Conservation (phyloP, 2,329 filamentous ascomycete species). For the Ceratocystis alfenasii region DNA sequence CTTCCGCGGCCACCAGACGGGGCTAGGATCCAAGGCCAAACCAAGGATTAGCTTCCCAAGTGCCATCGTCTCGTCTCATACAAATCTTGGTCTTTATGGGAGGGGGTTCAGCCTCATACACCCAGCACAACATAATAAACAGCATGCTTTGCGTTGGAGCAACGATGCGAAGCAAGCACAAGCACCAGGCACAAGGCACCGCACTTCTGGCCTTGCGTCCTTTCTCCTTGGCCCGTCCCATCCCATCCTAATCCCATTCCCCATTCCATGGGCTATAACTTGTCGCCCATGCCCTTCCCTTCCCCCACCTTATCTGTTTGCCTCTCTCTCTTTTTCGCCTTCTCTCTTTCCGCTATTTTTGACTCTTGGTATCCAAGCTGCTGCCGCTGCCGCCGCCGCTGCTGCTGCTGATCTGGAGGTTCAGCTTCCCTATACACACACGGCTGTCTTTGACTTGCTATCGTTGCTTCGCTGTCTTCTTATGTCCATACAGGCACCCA, state of each 20-base stretch:
- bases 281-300: not conserved
- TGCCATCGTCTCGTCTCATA: constrained; percentile 12
- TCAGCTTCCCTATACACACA: too few species aligned
- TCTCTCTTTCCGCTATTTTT: not conserved
- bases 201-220: not conserved
- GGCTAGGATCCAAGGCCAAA: not conserved
- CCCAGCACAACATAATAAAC: not conserved
- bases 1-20: not conserved
- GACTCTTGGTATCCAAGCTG: not conserved
- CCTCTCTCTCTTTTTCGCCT: not conserved
- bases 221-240: not conserved
- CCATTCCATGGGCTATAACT: not conserved
- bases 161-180: not conserved
- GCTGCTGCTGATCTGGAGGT: too few species aligned
- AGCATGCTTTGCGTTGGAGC: not conserved
- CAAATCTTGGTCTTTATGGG: not conserved
- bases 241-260: too few species aligned
- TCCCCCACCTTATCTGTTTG: not conserved
- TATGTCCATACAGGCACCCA: not conserved
- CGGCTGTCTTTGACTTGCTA: not conserved
- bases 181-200: not conserved
- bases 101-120: constrained; percentile 6
- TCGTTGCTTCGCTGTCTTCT: not conserved
- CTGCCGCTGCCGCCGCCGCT: too few species aligned
- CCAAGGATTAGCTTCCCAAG: not conserved